Percentiles rank a stretch among this genome's conserved stretches.
phyloP scores from a whole-genome alignment of 2,329 filamentous ascomycete species.

The Exophiala xenobiotica region DNA sequence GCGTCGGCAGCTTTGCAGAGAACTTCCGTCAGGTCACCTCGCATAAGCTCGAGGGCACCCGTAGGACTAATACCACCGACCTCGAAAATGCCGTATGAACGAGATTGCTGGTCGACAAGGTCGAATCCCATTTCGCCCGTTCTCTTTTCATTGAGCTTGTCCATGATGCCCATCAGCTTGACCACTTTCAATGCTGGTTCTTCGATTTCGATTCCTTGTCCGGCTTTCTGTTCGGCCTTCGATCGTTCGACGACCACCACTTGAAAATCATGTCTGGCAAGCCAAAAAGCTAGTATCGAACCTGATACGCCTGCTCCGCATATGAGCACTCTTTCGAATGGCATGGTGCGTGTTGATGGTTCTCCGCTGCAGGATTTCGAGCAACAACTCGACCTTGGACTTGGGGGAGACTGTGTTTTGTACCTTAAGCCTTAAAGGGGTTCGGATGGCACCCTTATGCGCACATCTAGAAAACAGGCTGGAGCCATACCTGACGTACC shows the following conservation, averaged over 20 bases:
- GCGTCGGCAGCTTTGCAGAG: conserved; percentile 23
- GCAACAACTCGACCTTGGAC: no score
- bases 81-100: conserved; percentile 12
- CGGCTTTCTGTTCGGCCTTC: conserved; percentile 18
- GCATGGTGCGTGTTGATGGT: no score
- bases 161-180: conserved; percentile 17
- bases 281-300: conserved; percentile 25
- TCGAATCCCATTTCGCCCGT: conserved; percentile 22
- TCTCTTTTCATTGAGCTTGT: conserved; percentile 13
- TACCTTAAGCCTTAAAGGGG: no score
- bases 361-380: no score
- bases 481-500: no score
- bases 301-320: conserved; percentile 28
- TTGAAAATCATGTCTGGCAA: conserved; percentile 25
- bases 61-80: conserved; percentile 15
- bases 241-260: conserved; percentile 27
- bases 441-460: no score
- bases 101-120: conserved; percentile 20
- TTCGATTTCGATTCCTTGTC: conserved; percentile 29
- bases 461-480: no score
- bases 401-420: no score
- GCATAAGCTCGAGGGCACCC: conserved; percentile 26
- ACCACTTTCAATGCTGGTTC: conserved; percentile 23
- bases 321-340: conserved; percentile 19
- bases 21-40: conserved; percentile 27